Evolutionary conservation across 2,329 filamentous ascomycete species (phyloP).

Genomic region (Ascochyta rabiei): DNA sequence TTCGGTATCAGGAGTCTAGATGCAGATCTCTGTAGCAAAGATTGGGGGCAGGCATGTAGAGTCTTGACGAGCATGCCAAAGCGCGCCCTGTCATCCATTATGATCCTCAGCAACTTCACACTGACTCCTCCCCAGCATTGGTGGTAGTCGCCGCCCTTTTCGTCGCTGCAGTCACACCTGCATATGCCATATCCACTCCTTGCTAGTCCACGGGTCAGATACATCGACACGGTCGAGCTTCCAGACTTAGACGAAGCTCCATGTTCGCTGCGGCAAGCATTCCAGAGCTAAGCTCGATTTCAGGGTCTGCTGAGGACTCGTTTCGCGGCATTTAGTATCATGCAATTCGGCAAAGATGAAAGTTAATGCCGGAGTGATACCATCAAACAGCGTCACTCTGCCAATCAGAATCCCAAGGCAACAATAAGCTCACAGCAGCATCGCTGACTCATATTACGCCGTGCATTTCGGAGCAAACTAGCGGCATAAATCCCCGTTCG

Average conservation of each 20-base stretch:
- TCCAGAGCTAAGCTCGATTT: neutral
- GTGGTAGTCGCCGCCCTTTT: constrained; percentile 4
- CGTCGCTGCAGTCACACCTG: neutral
- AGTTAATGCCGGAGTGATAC: neutral
- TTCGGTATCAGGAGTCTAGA: neutral
- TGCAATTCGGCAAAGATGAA: neutral
- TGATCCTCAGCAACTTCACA: neutral
- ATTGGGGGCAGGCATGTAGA: neutral
- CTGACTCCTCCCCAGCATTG: constrained; percentile 1
- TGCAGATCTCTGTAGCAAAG: neutral
- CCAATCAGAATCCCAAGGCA: neutral
- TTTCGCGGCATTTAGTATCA: neutral
- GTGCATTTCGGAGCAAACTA: constrained; percentile 12
- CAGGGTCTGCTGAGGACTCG: neutral
- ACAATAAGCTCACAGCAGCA: neutral
- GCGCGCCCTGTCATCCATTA: constrained; percentile 3
- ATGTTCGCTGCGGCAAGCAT: neutral
- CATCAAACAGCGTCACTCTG: neutral
- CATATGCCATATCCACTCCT: neutral
- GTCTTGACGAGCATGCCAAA: neutral
- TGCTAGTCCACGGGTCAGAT: neutral
- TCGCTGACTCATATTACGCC: constrained; percentile 11
- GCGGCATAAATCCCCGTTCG: constrained; percentile 5
- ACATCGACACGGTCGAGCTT: neutral
- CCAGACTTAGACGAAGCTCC: neutral